These are phyloP conservation scores for Rauvolfia tetraphylla DNA, from an alignment of 257 asterid species.

Conservation along the genomic window DNA sequence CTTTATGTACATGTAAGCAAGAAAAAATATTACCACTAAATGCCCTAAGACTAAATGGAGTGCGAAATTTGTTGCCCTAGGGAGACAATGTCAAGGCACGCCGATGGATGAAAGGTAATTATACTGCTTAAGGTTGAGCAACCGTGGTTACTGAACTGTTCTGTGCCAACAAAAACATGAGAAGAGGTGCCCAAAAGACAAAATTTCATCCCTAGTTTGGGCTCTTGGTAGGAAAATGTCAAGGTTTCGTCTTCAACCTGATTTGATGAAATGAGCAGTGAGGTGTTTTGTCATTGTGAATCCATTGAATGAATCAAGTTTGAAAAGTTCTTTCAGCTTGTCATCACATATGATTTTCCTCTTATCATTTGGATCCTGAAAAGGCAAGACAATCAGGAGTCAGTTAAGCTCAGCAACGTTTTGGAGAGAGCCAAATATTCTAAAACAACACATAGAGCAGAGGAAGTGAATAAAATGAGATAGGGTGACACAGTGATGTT, in stretches of 20 bases:
- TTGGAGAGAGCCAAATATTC: constrained; percentile 1
- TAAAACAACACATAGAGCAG: background rate
- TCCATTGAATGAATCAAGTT: constrained; percentile 37
- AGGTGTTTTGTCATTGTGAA: constrained; percentile 35
- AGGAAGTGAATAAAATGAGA: background rate
- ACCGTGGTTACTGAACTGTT: background rate
- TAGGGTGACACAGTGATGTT: background rate
- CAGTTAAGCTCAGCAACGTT: background rate
- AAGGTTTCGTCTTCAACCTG: constrained; percentile 4
- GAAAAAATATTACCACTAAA: background rate
- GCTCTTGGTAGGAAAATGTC: background rate
- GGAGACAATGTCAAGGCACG: background rate
- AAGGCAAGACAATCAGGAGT: background rate
- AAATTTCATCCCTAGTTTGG: background rate
- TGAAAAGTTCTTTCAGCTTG: constrained; percentile 36
- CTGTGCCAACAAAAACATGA: background rate
- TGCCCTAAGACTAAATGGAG: background rate
- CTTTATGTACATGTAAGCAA: background rate
- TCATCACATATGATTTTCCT: constrained; percentile 36
- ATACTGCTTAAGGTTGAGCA: background rate
- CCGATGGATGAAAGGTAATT: background rate
- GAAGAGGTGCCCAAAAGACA: background rate
- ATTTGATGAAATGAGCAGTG: constrained; percentile 35
- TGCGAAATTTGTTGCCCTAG: background rate
- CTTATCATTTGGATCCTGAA: constrained; percentile 39